Conservation (phyloP, 2,329 filamentous ascomycete species). For the Colletotrichum sp. region DNA sequence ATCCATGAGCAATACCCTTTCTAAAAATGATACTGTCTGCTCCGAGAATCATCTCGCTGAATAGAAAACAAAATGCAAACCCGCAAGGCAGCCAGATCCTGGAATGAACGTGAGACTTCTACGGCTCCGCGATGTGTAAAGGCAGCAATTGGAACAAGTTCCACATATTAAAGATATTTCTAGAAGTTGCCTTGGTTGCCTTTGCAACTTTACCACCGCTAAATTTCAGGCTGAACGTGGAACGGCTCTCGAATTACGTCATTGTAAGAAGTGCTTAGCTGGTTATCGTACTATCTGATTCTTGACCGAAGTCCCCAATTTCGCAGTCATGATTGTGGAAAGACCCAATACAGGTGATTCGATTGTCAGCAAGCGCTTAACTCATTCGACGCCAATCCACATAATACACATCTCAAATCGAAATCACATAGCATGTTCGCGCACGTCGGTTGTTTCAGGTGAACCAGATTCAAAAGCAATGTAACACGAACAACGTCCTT, state of each 20-base stretch:
- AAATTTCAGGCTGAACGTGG: neutral
- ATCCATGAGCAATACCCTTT: too few relatives aligned
- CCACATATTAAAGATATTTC: neutral
- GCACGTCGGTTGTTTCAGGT: neutral
- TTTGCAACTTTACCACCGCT: neutral
- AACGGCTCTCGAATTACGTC: neutral
- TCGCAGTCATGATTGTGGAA: neutral
- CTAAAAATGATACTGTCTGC: too few relatives aligned
- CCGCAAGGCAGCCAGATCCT: neutral
- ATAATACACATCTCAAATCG: neutral
- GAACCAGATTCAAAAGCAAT: neutral
- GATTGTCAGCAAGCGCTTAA: neutral
- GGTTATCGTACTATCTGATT: neutral
- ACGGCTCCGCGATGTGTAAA: neutral
- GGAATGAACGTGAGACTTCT: neutral
- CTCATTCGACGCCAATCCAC: neutral
- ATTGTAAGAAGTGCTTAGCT: neutral
- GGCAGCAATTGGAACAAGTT: neutral
- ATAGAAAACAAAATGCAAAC: neutral
- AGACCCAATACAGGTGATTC: neutral
- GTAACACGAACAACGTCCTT: neutral
- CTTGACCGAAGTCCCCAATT: accelerated
- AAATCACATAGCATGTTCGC: neutral
- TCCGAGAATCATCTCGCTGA: too few relatives aligned
- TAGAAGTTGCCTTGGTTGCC: neutral